Percentiles rank a stretch among this genome's conserved stretches.
Evolutionary conservation across 768 basidiomycete species (phyloP).

Genomic region (Mycena haematopus): DNA sequence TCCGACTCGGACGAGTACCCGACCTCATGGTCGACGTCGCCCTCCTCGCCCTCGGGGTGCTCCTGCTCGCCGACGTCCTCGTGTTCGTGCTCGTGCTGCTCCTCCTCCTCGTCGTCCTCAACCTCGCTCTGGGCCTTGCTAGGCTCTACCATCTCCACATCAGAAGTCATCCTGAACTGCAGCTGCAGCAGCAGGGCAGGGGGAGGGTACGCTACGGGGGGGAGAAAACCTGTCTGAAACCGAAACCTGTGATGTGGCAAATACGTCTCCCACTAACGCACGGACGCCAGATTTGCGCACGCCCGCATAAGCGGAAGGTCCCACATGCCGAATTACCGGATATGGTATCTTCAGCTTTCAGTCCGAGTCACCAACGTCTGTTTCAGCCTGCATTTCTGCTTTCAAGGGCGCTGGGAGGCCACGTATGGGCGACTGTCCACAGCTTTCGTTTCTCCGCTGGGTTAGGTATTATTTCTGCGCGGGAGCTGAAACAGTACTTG

Average conservation of each 20-base stretch:
- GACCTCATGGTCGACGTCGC: conserved; percentile 29
- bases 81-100: conserved; percentile 23
- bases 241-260: conserved; percentile 21
- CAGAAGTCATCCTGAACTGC: conserved; percentile 36
- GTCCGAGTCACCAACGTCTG: no score
- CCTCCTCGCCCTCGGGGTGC: conserved; percentile 6
- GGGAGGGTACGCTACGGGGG: conserved; percentile 12
- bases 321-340: conserved; percentile 13
- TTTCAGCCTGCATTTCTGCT: no score
- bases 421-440: no score
- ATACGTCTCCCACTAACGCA: neutral
- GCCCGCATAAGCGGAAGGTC: conserved; percentile 3
- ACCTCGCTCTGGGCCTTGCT: conserved; percentile 22
- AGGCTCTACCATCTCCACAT: conserved; percentile 36
- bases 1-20: conserved; percentile 23
- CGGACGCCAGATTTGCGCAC: neutral
- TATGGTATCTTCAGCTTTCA: conserved; percentile 4
- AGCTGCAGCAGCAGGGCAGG: neutral
- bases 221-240: neutral
- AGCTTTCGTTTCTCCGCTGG: no score
- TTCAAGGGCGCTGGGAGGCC: no score
- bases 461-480: no score
- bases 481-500: no score
- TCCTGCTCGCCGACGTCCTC: conserved; percentile 20
- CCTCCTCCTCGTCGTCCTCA: conserved; percentile 22